phyloP scores from a whole-genome alignment of 805 yeast genomes.

The Saturnispora hagleri region DNA sequence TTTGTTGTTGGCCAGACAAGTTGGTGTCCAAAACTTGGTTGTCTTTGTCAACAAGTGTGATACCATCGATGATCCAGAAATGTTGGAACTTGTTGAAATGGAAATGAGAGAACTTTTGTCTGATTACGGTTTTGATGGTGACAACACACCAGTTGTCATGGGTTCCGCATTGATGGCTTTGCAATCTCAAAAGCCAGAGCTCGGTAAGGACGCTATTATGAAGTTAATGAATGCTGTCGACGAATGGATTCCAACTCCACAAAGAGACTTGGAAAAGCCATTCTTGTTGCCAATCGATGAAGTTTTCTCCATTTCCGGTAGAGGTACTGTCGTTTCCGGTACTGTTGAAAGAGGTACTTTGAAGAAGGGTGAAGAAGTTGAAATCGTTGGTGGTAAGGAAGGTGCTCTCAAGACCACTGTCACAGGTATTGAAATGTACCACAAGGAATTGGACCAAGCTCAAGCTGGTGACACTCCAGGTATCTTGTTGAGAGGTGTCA shows the following conservation, averaged over 20 bases:
- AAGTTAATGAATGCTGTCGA: constrained; percentile 89
- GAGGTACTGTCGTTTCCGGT: constrained; percentile 99
- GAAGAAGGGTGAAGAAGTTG: constrained; percentile 97
- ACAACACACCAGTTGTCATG: constrained; percentile 94
- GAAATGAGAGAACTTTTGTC: constrained; percentile 96
- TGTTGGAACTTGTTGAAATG: constrained; percentile 99
- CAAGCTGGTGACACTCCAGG: constrained; percentile 99
- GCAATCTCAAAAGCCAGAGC: constrained; percentile 80
- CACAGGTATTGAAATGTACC: constrained; percentile 99
- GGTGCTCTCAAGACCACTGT: constrained; percentile 87
- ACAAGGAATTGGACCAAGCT: constrained; percentile 95
- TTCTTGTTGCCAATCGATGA: constrained; percentile 97
- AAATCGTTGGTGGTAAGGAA: constrained; percentile 87
- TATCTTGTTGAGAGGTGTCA: constrained; percentile 92
- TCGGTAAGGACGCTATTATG: constrained; percentile 77
- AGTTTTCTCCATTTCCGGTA: constrained; percentile 96
- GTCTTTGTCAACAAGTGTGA: constrained; percentile 98
- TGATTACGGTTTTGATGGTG: constrained; percentile 96
- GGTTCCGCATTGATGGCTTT: constrained; percentile 97
- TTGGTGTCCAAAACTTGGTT: constrained; percentile 95
- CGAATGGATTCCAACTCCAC: constrained; percentile 91
- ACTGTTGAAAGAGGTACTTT: constrained; percentile 97
- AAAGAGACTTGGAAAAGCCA: constrained; percentile 91
- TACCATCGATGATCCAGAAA: constrained; percentile 96
- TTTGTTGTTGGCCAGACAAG: constrained; percentile 96